Percentiles rank a stretch among this genome's conserved stretches.
Evolutionary conservation across 2,329 filamentous ascomycete species (phyloP).

Genomic region (Phialocephala subalpina): DNA sequence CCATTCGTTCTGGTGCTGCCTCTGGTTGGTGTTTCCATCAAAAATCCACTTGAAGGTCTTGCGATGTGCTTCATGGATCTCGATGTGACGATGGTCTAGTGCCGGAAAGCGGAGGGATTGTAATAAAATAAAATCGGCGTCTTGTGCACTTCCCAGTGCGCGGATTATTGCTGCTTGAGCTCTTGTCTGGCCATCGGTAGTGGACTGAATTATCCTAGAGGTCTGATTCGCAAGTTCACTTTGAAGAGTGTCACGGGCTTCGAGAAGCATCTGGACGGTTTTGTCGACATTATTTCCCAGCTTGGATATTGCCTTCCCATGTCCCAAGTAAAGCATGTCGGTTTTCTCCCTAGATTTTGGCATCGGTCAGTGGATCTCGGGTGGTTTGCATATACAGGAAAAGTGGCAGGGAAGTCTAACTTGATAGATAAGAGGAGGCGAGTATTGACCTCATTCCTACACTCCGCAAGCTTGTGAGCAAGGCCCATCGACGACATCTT

Average conservation of each 20-base stretch:
- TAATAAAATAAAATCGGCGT: neutral
- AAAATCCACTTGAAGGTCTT: slow-evolving; percentile 30
- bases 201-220: neutral
- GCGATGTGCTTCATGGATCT: slow-evolving; percentile 13
- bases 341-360: neutral
- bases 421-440: slow-evolving; percentile 12
- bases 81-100: slow-evolving; percentile 13
- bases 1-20: neutral
- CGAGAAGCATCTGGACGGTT: neutral
- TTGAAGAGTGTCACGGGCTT: neutral
- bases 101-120: slow-evolving; percentile 7
- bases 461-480: slow-evolving; percentile 12
- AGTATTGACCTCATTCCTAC: slow-evolving; percentile 15
- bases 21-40: neutral
- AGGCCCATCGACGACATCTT: slow-evolving; percentile 26
- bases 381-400: neutral
- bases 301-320: neutral
- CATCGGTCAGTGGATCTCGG: neutral
- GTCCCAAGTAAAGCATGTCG: neutral
- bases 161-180: neutral
- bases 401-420: neutral
- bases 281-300: neutral
- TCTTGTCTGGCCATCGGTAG: neutral
- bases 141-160: neutral
- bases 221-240: neutral